A percentile compares a stretch with the other conserved stretches of the same genome.
These are phyloP conservation scores for Erodium trifolium DNA, from an alignment of 441 rosid species.

Conservation along the genomic window DNA sequence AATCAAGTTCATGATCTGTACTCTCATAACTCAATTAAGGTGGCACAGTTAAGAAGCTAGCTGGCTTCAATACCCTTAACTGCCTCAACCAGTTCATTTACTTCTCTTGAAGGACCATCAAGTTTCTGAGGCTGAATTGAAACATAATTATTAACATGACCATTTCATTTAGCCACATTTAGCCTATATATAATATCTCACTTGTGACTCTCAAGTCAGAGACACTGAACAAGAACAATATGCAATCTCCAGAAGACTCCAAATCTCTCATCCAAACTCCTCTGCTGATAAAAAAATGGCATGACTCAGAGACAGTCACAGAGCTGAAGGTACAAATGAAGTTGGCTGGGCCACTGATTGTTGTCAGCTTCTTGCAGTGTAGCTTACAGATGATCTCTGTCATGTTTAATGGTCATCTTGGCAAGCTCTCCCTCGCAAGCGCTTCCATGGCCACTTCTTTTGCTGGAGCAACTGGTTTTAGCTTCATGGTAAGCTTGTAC, in stretches of 20 bases:
- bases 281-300: not conserved
- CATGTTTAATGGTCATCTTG: constrained; percentile 44
- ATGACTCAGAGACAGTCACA: constrained; percentile 13
- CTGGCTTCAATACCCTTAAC: too few relatives aligned
- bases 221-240: not conserved
- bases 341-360: constrained; percentile 40
- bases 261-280: constrained; percentile 7
- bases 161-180: not conserved
- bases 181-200: not conserved
- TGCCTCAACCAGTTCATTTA: not conserved
- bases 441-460: constrained; percentile 52
- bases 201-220: not conserved
- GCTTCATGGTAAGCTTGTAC: constrained; percentile 28
- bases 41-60: too few relatives aligned
- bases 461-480: constrained; percentile 45
- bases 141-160: too few relatives aligned
- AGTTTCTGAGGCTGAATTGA: not conserved
- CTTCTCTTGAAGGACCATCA: not conserved
- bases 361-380: constrained; percentile 34
- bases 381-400: constrained; percentile 37
- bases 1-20: too few relatives aligned
- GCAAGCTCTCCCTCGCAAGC: constrained; percentile 39
- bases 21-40: too few relatives aligned
- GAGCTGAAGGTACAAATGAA: constrained; percentile 36
- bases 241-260: constrained; percentile 1